phyloP scores from a whole-genome alignment of 2,329 filamentous ascomycete genomes.

The Incumbomyces delicatus region DNA sequence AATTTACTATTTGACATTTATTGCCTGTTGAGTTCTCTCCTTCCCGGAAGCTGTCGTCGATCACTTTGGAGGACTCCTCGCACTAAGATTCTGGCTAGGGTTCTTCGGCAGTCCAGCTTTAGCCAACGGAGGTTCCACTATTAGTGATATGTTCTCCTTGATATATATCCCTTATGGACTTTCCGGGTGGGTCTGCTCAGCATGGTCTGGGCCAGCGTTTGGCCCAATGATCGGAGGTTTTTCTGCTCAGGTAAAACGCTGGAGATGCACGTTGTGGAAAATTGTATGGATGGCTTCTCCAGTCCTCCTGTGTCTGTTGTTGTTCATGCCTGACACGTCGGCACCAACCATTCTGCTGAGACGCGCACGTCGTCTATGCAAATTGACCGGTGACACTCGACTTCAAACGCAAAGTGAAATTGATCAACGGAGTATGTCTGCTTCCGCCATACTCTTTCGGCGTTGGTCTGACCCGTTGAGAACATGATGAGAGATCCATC shows the following conservation, averaged over 20 bases:
- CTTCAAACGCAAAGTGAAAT: constrained; percentile 57
- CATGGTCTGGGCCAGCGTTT: constrained; percentile 41
- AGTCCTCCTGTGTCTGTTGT: constrained; percentile 49
- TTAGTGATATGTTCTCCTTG: constrained; percentile 42
- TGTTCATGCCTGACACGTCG: constrained; percentile 56
- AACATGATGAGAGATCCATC: constrained; percentile 54
- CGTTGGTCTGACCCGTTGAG: constrained; percentile 52
- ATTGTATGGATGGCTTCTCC: constrained; percentile 53
- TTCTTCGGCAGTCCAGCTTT: constrained; percentile 60
- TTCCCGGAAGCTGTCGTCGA: constrained; percentile 54
- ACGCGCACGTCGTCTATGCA: constrained; percentile 52
- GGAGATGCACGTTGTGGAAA: constrained; percentile 52
- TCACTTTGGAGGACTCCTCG: constrained; percentile 55
- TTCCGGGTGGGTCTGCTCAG: constrained; percentile 46
- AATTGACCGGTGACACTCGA: constrained; percentile 22
- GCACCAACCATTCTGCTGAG: constrained; percentile 50
- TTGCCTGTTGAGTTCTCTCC: constrained; percentile 55
- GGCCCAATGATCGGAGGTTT: constrained; percentile 54
- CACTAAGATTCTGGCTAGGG: constrained; percentile 54
- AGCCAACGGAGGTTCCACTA: constrained; percentile 44
- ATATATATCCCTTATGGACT: constrained; percentile 49
- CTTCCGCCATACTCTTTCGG: constrained; percentile 40
- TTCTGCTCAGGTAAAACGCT: constrained; percentile 46
- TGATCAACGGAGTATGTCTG: constrained; percentile 45
- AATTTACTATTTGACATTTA: constrained; percentile 58